Conservation (phyloP, 2,329 filamentous ascomycete genomes). For the Aaosphaeria arxii region DNA sequence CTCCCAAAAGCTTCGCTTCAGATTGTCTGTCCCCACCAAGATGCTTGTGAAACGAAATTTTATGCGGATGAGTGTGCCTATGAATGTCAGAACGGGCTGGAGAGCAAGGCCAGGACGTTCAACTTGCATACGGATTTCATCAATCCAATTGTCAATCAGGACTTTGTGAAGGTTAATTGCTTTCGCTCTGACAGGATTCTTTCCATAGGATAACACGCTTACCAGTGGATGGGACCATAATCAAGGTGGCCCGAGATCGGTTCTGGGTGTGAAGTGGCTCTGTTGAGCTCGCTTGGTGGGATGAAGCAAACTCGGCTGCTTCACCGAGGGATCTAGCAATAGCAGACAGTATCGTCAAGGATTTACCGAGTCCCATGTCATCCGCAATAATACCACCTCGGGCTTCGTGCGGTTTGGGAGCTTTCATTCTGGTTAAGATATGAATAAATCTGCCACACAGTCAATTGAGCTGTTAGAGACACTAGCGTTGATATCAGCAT, state of each 20-base stretch:
- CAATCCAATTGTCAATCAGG: conserved; percentile 31
- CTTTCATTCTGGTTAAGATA: neutral
- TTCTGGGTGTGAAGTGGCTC: neutral
- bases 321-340: conserved; percentile 9
- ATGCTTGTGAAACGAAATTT: conserved; percentile 18
- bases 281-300: neutral
- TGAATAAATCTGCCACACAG: neutral
- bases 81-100: neutral
- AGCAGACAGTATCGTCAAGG: conserved; percentile 10
- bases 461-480: neutral
- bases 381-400: conserved; percentile 45
- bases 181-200: conserved; percentile 16
- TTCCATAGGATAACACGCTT: neutral
- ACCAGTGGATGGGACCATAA: conserved; percentile 31
- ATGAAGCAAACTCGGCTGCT: conserved; percentile 4
- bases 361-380: conserved; percentile 22
- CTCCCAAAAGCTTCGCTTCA: conserved; percentile 5
- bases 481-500: neutral
- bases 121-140: conserved; percentile 26
- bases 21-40: conserved; percentile 17
- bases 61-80: conserved; percentile 20
- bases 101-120: neutral
- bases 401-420: conserved; percentile 12
- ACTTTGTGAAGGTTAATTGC: conserved; percentile 28
- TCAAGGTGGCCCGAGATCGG: conserved; percentile 10